Evolutionary conservation across 73 alveolate species (phyloP), one percentile per base, ranked within the genome.

Genomic region (Paramecium tetraurelia): DNA sequence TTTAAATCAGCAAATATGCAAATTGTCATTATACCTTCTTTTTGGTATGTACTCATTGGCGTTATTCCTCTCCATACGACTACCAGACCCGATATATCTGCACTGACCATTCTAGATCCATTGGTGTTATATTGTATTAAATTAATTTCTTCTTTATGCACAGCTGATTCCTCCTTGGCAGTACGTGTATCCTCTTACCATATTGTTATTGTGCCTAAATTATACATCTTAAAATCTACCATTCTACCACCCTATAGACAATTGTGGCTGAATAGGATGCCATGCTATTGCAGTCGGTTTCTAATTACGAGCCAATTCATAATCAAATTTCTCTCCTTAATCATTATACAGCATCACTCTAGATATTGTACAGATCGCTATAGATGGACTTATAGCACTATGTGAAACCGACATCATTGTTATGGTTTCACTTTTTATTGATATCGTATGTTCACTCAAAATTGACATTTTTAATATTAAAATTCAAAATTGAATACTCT

Each of bases 101-200:
- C 99, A 86, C 99, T 96, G 1, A 98, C 99, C 97, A 98, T 96
- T n/a, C 99, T 95, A 21, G 98, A 93, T 7, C 99, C 99, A 44
- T 95, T 98, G 58, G 96, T 77, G 75, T 96, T 95, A 85, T 97
- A 96, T 48, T 97, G 93, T 22, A 98, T 95, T 83, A 93, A 96
- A 69, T 97, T 89, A 22, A 98, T 95, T 50, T 95, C 94, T 41
- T 97, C 98, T 77, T 98, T 97, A 89, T 98, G 99, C 35, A 96
- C 97, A 24, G 95, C 96, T 68, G 95, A 93, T 68, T 98, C 99
- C 92, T 98, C 99, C 93, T 97, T 96, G 5, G 98, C 95, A 10
- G 71, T 92, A 80, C 97, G 97, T 72, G 93, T 96, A 59, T 97
- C 99, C 92, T 98, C 99, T 41, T 93, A 95, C 99, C 99, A 98